phyloP scores from a whole-genome alignment of 495 filamentous ascomycete genomes.

The Astrothelium macrocarpum region DNA sequence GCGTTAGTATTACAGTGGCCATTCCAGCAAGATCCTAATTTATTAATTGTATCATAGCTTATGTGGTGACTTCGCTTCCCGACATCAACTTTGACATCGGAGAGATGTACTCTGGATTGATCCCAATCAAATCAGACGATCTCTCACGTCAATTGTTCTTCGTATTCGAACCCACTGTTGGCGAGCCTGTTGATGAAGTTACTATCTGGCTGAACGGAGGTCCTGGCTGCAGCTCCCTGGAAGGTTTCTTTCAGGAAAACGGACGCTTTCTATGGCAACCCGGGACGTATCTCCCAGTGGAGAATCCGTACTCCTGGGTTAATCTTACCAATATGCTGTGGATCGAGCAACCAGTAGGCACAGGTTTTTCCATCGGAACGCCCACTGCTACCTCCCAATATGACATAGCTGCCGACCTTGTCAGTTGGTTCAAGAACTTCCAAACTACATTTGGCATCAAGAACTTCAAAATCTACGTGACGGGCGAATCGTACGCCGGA shows the following conservation, averaged over 20 bases:
- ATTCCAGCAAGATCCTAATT: not conserved
- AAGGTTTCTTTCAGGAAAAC: slow-evolving; percentile 55
- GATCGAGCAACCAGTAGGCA: slow-evolving; percentile 58
- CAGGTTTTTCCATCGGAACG: slow-evolving; percentile 18
- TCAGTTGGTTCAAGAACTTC: slow-evolving; percentile 24
- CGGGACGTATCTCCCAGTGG: slow-evolving; percentile 52
- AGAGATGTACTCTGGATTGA: slow-evolving; percentile 25
- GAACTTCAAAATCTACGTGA: slow-evolving; percentile 26
- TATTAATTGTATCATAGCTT: not conserved
- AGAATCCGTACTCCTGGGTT: slow-evolving; percentile 46
- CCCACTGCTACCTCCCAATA: slow-evolving; percentile 17
- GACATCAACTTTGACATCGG: slow-evolving; percentile 19
- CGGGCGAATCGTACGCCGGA: slow-evolving; percentile 23
- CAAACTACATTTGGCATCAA: slow-evolving; percentile 22
- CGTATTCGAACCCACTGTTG: slow-evolving; percentile 42
- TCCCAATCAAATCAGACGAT: slow-evolving; percentile 23
- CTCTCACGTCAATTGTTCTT: slow-evolving; percentile 41
- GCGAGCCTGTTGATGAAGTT: slow-evolving; percentile 29
- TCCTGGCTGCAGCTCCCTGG: slow-evolving; percentile 36
- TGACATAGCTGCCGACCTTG: slow-evolving; percentile 21
- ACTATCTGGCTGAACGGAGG: slow-evolving; percentile 20
- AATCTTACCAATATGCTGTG: slow-evolving; percentile 68
- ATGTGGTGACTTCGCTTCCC: slow-evolving; percentile 11
- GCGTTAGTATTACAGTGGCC: not conserved
- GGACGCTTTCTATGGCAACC: slow-evolving; percentile 67